Evolutionary conservation across 805 yeast species (phyloP).

Genomic region (Kodamaea restingae): DNA sequence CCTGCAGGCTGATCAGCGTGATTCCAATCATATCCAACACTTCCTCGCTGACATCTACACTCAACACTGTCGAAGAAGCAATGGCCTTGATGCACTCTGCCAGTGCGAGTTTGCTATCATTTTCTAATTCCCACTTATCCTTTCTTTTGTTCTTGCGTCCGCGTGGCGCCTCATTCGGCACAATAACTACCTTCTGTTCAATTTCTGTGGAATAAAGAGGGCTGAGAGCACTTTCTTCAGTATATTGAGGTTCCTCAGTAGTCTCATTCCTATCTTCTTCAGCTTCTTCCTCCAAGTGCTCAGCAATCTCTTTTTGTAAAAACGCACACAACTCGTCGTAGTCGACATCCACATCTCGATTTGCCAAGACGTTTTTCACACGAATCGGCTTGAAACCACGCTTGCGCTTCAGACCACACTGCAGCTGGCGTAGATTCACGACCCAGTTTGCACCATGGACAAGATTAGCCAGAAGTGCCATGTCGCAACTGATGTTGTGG

Average conservation of each 20-base stretch:
- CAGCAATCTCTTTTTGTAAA: constrained; percentile 25
- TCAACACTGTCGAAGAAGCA: constrained; percentile 65
- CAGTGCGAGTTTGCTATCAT: constrained; percentile 62
- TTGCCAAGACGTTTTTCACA: constrained; percentile 57
- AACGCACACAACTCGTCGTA: constrained; percentile 54
- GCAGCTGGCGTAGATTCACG: constrained; percentile 70
- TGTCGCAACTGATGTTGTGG: constrained; percentile 74
- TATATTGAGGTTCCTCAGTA: constrained; percentile 17
- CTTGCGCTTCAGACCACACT: constrained; percentile 38
- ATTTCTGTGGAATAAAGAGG: constrained; percentile 23
- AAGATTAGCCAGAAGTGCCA: constrained; percentile 53
- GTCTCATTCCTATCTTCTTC: constrained; percentile 16
- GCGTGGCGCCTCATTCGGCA: constrained; percentile 77
- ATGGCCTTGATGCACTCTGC: constrained; percentile 50
- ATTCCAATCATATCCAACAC: constrained; percentile 78
- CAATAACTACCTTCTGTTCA: constrained; percentile 57
- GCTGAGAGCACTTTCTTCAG: constrained; percentile 3
- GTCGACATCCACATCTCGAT: constrained; percentile 69
- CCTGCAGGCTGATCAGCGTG: constrained; percentile 70
- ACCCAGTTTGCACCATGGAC: constrained; percentile 72
- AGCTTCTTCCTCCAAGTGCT: constrained; percentile 17
- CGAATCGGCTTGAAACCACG: constrained; percentile 69
- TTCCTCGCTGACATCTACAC: constrained; percentile 79
- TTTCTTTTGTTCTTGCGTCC: constrained; percentile 72
- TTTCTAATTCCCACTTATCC: constrained; percentile 75